These are phyloP conservation scores for Apostasia shenzhenica DNA, from an alignment of 106 monocot genomes.

Conservation along the genomic window DNA sequence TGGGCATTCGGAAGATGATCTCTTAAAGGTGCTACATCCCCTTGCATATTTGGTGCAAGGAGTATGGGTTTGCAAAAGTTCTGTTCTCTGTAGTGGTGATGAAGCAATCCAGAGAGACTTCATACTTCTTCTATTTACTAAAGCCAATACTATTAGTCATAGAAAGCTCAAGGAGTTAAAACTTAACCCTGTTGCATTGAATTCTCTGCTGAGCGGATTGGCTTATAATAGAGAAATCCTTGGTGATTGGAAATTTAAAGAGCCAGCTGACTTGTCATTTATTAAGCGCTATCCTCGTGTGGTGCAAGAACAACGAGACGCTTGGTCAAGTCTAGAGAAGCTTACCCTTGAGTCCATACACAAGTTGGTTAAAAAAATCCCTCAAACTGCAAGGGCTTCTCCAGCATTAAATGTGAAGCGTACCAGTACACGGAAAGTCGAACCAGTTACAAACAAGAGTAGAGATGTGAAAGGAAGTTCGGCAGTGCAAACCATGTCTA, in stretches of 20 bases:
- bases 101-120: conserved; percentile 42
- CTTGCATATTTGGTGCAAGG: conserved; percentile 74
- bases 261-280: conserved; percentile 41
- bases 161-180: conserved; percentile 16
- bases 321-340: conserved; percentile 44
- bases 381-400: conserved; percentile 5
- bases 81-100: conserved; percentile 29
- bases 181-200: conserved; percentile 2
- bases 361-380: background rate
- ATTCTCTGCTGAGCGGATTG: conserved; percentile 31
- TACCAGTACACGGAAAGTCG: conserved; percentile 13
- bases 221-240: conserved; percentile 35
- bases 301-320: conserved; percentile 40
- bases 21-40: conserved; percentile 37
- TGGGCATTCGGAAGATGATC: conserved; percentile 18
- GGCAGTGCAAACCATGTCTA: conserved; percentile 25
- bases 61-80: conserved; percentile 80
- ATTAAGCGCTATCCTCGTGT: conserved; percentile 38
- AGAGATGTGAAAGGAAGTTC: conserved; percentile 4
- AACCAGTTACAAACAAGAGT: background rate
- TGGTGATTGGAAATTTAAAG: conserved; percentile 65
- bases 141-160: conserved; percentile 20
- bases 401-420: background rate
- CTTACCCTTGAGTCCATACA: conserved; percentile 9
- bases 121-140: conserved; percentile 53